These are phyloP conservation scores for Hypoxylon sp. DNA, from an alignment of 2,329 filamentous ascomycete genomes.

Conservation along the genomic window DNA sequence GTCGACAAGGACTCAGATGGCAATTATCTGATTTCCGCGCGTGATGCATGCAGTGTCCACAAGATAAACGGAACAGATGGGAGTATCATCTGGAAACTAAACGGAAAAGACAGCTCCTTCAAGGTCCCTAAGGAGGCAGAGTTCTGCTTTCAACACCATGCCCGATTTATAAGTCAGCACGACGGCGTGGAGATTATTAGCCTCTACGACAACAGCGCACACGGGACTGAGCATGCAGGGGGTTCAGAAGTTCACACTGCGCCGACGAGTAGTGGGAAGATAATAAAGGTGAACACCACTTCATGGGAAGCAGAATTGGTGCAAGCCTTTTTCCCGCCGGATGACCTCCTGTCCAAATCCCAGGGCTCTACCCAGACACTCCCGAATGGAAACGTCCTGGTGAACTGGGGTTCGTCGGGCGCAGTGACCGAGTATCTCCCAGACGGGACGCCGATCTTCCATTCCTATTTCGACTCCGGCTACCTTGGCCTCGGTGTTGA, in stretches of 20 bases:
- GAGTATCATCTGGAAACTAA: constrained; percentile 67
- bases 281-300: constrained; percentile 63
- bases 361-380: constrained; percentile 58
- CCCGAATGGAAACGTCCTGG: constrained; percentile 61
- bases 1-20: constrained; percentile 66
- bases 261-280: constrained; percentile 62
- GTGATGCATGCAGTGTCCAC: constrained; percentile 63
- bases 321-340: constrained; percentile 65
- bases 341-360: constrained; percentile 64
- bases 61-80: constrained; percentile 65
- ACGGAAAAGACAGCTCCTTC: constrained; percentile 63
- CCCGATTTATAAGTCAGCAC: constrained; percentile 59
- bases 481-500: constrained; percentile 44
- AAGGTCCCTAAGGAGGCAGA: constrained; percentile 56
- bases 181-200: constrained; percentile 66
- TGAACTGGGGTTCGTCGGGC: constrained; percentile 66
- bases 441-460: constrained; percentile 54
- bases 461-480: constrained; percentile 57
- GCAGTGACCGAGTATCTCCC: constrained; percentile 63
- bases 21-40: constrained; percentile 69
- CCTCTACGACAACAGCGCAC: constrained; percentile 68
- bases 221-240: constrained; percentile 60
- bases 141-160: constrained; percentile 69
- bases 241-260: constrained; percentile 49
- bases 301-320: constrained; percentile 63